These are phyloP conservation scores for Apiospora phragmitis DNA, from an alignment of 2,329 filamentous ascomycete species.

Conservation along the genomic window DNA sequence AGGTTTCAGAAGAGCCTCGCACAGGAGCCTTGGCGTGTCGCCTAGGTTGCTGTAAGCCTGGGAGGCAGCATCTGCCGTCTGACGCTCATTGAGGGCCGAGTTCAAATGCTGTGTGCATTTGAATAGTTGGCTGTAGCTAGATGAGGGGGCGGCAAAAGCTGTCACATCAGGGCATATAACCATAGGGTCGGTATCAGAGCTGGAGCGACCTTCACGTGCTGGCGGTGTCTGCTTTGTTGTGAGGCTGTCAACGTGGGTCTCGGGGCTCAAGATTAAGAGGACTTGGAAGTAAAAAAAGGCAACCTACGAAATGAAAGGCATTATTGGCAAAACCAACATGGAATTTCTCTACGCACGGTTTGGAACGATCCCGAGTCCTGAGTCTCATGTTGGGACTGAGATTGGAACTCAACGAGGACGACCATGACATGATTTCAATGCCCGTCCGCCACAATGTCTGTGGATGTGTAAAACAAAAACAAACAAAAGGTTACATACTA, in stretches of 20 bases:
- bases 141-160: neutral
- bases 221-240: neutral
- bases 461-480: neutral
- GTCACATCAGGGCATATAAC: neutral
- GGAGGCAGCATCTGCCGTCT: slow-evolving; percentile 43
- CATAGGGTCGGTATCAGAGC: neutral
- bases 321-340: neutral
- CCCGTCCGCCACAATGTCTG: neutral
- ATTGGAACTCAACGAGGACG: neutral
- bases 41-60: slow-evolving; percentile 44
- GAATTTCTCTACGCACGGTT: neutral
- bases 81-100: slow-evolving; percentile 16
- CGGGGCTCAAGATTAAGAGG: neutral
- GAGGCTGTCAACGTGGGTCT: neutral
- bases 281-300: neutral
- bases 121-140: neutral
- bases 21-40: slow-evolving; percentile 42
- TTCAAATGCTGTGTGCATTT: slow-evolving; percentile 1
- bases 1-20: slow-evolving; percentile 36
- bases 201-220: neutral
- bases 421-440: neutral
- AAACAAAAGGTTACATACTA: neutral
- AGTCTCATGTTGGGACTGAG: neutral
- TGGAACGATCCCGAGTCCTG: neutral
- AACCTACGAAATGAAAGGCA: neutral